Conservation (phyloP, 176 grass and related monocot genomes). For the Eremochloa ophiuroides region DNA sequence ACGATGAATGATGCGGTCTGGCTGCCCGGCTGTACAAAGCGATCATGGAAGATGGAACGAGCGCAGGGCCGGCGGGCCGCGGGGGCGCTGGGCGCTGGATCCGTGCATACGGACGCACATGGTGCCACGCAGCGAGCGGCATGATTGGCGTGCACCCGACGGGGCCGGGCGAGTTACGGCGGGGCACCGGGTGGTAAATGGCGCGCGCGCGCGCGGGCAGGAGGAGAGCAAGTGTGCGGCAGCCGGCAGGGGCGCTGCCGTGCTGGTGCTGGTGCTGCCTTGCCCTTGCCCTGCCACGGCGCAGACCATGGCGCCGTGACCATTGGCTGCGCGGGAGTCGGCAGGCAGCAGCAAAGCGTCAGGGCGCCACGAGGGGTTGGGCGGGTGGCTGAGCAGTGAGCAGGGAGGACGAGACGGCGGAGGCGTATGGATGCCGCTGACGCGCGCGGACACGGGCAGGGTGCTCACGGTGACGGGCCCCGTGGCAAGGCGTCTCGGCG, state of each 20-base stretch:
- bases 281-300: neutral
- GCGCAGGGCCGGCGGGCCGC: neutral
- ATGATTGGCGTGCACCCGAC: neutral
- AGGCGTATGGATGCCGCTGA: no score
- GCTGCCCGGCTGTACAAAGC: neutral
- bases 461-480: no score
- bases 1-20: neutral
- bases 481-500: no score
- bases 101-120: slow-evolving; percentile 8
- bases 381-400: no score
- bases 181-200: neutral
- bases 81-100: neutral
- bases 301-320: neutral
- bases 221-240: neutral
- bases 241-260: neutral
- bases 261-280: no score
- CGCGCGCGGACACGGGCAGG: no score
- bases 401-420: neutral
- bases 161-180: neutral
- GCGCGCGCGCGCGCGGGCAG: neutral
- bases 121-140: neutral
- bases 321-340: neutral
- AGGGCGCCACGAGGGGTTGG: neutral
- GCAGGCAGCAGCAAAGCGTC: neutral
- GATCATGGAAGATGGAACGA: neutral